Evolutionary conservation across 352 stramenopile species (phyloP).

Genomic region (Paralagenidium karlingii): DNA sequence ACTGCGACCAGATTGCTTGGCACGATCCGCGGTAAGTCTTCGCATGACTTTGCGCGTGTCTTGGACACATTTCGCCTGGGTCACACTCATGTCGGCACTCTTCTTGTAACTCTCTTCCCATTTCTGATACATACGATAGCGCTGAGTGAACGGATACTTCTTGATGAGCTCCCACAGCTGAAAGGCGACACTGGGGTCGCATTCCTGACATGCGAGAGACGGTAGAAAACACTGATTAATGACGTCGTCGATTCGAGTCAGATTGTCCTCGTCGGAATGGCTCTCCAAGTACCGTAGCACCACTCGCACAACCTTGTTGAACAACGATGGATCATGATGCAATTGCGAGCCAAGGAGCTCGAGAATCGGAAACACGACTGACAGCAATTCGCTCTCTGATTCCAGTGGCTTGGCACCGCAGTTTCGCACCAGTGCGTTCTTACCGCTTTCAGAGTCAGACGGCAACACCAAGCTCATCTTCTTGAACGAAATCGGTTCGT

Average conservation of each 20-base stretch:
- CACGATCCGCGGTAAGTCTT: constrained; percentile 64
- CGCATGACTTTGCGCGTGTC: constrained; percentile 66
- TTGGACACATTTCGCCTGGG: constrained; percentile 57
- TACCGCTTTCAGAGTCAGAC: background rate
- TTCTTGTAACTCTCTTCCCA: constrained; percentile 56
- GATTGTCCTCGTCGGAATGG: background rate
- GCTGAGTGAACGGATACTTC: constrained; percentile 53
- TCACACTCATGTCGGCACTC: constrained; percentile 42
- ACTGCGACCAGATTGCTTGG: constrained; percentile 57
- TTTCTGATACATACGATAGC: constrained; percentile 69
- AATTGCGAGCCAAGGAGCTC: constrained; percentile 51
- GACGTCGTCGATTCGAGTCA: constrained; percentile 1
- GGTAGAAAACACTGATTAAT: constrained; percentile 59
- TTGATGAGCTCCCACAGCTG: constrained; percentile 80
- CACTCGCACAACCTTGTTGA: constrained; percentile 61
- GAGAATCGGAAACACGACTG: constrained; percentile 39
- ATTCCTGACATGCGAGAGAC: constrained; percentile 55
- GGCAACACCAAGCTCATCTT: constrained; percentile 23
- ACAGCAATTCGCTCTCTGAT: constrained; percentile 27
- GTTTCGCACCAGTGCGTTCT: background rate
- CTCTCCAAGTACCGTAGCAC: constrained; percentile 31
- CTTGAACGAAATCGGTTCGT: constrained; percentile 37
- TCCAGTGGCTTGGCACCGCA: constrained; percentile 19
- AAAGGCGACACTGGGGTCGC: constrained; percentile 61
- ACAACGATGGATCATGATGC: constrained; percentile 55